These are phyloP conservation scores for Fusarium udum DNA, from an alignment of 2,329 filamentous ascomycete genomes.

Conservation along the genomic window DNA sequence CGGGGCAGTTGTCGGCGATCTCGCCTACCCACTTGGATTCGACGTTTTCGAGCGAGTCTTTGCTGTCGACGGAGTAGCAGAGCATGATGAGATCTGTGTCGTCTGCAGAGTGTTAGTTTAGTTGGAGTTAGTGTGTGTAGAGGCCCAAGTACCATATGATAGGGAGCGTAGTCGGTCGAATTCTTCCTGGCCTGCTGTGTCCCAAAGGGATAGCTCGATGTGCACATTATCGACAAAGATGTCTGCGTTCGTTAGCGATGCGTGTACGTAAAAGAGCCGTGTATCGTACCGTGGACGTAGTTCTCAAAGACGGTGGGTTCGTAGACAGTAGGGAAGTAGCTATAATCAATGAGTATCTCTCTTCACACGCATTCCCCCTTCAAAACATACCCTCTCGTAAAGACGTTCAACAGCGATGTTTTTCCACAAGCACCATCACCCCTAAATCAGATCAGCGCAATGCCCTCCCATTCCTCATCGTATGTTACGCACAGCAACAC, in stretches of 20 bases:
- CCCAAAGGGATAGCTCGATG: constrained; percentile 97
- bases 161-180: constrained; percentile 95
- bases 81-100: constrained; percentile 99
- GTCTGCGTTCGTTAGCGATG: constrained; percentile 62
- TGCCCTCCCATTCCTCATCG: background rate
- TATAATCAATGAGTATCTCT: constrained; percentile 49
- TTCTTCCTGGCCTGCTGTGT: constrained; percentile 98
- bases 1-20: constrained; percentile 96
- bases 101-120: constrained; percentile 50
- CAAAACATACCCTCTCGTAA: constrained; percentile 85
- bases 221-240: constrained; percentile 98
- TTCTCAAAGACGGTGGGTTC: constrained; percentile 99
- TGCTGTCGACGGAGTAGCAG: constrained; percentile 97
- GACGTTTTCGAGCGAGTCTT: constrained; percentile 96
- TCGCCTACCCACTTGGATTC: constrained; percentile 98
- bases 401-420: constrained; percentile 96
- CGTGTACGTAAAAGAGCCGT: background rate
- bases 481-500: constrained; percentile 75
- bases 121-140: background rate
- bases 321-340: constrained; percentile 97
- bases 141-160: constrained; percentile 84
- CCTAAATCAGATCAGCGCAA: constrained; percentile 56
- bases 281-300: constrained; percentile 86
- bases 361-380: background rate
- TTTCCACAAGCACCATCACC: constrained; percentile 97